Evolutionary conservation across 2,329 filamentous ascomycete genomes (phyloP).

Genomic region (Fusarium albosuccineum): DNA sequence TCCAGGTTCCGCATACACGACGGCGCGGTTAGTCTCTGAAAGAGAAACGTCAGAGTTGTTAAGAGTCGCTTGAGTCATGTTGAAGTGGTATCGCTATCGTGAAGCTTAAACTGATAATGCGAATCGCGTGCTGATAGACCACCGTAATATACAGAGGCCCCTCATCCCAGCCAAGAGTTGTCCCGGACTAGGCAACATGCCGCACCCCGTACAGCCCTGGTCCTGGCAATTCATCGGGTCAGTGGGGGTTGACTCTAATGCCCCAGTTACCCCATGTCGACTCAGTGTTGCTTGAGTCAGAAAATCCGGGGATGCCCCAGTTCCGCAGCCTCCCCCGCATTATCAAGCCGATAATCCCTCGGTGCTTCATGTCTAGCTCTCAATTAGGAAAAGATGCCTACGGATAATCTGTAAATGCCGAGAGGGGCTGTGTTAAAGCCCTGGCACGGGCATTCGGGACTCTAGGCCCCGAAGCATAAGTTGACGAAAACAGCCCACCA

Average conservation of each 20-base stretch:
- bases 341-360: not conserved
- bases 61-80: not conserved
- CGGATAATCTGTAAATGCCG: not conserved
- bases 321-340: not conserved
- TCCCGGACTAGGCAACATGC: no score
- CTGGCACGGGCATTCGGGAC: not conserved
- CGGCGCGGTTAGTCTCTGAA: slow-evolving; percentile 4
- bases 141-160: no score
- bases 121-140: no score
- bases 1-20: slow-evolving; percentile 12
- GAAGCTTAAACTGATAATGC: no score
- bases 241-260: no score
- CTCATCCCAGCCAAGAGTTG: no score
- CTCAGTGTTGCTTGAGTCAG: not conserved
- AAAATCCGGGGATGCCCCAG: not conserved
- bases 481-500: no score
- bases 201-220: no score
- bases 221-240: no score
- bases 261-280: not conserved
- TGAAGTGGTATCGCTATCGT: no score
- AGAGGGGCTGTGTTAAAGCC: not conserved
- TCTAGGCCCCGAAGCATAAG: no score
- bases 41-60: not conserved
- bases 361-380: not conserved
- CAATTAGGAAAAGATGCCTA: not conserved